A percentile compares a stretch with the other conserved stretches of the same genome.
phyloP scores from a whole-genome alignment of 106 monocot species.

The Dendrobium officinale region DNA sequence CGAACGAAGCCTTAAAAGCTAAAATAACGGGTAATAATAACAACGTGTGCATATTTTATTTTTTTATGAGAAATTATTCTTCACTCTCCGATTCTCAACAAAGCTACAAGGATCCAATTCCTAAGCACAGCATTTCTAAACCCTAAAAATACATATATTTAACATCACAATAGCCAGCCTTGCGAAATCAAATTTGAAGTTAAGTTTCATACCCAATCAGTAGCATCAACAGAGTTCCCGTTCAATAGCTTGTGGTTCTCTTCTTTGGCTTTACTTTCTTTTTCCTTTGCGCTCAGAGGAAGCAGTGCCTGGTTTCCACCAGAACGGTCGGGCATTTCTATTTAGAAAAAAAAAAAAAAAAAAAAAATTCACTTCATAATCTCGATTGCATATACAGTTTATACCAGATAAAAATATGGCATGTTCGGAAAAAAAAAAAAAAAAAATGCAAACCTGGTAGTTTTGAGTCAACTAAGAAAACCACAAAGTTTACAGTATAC shows the following conservation, averaged over 20 bases:
- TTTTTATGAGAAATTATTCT: too few species aligned
- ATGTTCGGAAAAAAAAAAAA: not conserved
- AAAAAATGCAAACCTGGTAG: constrained; percentile 27
- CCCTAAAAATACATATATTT: too few species aligned
- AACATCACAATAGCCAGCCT: too few species aligned
- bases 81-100: too few species aligned
- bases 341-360: not conserved
- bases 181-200: too few species aligned
- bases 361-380: not conserved
- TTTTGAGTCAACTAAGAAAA: constrained; percentile 51
- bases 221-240: constrained; percentile 10
- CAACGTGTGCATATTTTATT: too few species aligned
- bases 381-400: too few species aligned
- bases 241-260: constrained; percentile 34
- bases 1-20: too few species aligned
- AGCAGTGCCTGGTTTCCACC: constrained; percentile 17
- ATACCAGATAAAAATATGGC: too few species aligned
- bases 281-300: constrained; percentile 35
- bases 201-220: constrained; percentile 35
- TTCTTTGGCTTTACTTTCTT: constrained; percentile 39
- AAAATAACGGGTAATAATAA: too few species aligned
- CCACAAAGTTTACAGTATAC: constrained; percentile 54
- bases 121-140: too few species aligned
- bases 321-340: constrained; percentile 45
- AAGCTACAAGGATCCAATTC: too few species aligned